Evolutionary conservation across 73 alveolate species (phyloP).

Genomic region (Stentor roeselii): DNA sequence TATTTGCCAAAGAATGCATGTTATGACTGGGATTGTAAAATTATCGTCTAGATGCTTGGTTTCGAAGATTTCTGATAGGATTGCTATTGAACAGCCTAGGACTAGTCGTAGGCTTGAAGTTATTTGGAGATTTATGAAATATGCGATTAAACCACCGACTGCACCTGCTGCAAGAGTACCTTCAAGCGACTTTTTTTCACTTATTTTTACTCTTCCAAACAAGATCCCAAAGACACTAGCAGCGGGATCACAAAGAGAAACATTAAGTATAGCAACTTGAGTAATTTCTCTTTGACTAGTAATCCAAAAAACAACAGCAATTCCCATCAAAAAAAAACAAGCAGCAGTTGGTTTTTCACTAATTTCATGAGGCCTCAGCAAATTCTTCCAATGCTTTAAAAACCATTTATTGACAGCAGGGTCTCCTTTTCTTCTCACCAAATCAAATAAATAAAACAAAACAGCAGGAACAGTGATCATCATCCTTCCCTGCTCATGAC

Average conservation of each 20-base stretch:
- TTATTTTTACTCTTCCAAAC: not conserved
- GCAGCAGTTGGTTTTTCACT: constrained; percentile 12
- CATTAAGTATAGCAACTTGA: not conserved
- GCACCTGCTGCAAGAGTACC: constrained; percentile 21
- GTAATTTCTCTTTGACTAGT: not conserved
- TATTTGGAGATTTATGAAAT: not conserved
- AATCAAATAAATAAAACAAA: not conserved
- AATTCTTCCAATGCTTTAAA: not conserved
- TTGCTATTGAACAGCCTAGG: not conserved
- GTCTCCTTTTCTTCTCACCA: not conserved
- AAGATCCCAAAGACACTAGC: not conserved
- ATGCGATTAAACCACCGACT: not conserved
- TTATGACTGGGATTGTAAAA: constrained; percentile 17
- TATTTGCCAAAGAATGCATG: no score
- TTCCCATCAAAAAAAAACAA: constrained; percentile 1
- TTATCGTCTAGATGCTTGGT: not conserved
- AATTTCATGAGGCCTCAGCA: constrained; percentile 14
- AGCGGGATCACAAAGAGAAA: constrained; percentile 10
- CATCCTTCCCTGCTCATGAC: not conserved
- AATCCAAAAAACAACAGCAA: not conserved
- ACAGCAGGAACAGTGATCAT: not conserved
- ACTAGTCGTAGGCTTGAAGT: not conserved
- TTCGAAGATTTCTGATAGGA: not conserved
- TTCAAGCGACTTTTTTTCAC: not conserved
- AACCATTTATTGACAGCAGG: constrained; percentile 6